Conservation (phyloP, 768 basidiomycete genomes). For the Collybiopsis confluens region DNA sequence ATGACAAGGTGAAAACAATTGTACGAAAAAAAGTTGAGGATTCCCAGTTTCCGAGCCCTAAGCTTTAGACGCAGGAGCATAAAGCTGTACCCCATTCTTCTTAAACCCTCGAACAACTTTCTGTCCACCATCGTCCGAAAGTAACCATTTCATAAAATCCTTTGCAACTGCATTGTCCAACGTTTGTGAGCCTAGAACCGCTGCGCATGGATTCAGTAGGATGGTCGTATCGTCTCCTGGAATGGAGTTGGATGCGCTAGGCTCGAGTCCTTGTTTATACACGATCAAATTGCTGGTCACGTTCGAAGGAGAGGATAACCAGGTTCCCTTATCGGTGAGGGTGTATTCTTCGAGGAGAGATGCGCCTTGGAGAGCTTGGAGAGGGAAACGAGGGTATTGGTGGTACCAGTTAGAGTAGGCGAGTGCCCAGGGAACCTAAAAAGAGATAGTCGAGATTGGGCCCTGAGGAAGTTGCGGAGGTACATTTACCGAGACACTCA, state of each 20-base stretch:
- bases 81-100: slow-evolving; percentile 29
- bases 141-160: slow-evolving; percentile 43
- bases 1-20: no score
- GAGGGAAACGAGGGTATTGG: slow-evolving; percentile 49
- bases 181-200: slow-evolving; percentile 27
- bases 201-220: slow-evolving; percentile 42
- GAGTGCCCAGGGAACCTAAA: slow-evolving; percentile 50
- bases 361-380: slow-evolving; percentile 46
- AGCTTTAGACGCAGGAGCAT: slow-evolving; percentile 21
- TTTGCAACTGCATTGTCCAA: slow-evolving; percentile 24
- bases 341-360: slow-evolving; percentile 47
- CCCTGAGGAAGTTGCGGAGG: no score
- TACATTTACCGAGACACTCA: slow-evolving; percentile 9
- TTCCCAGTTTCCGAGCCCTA: no score
- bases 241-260: slow-evolving; percentile 14
- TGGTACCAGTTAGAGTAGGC: slow-evolving; percentile 56
- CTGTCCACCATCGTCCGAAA: slow-evolving; percentile 36
- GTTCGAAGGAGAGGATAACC: slow-evolving; percentile 34
- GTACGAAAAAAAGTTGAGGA: no score
- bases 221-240: slow-evolving; percentile 22
- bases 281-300: slow-evolving; percentile 30
- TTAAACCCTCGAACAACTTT: slow-evolving; percentile 34
- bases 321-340: slow-evolving; percentile 46
- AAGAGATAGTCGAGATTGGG: neutral
- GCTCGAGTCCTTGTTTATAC: slow-evolving; percentile 17